Conservation (phyloP, 176 grass and related monocot genomes). For the Musa troglodytarum region DNA sequence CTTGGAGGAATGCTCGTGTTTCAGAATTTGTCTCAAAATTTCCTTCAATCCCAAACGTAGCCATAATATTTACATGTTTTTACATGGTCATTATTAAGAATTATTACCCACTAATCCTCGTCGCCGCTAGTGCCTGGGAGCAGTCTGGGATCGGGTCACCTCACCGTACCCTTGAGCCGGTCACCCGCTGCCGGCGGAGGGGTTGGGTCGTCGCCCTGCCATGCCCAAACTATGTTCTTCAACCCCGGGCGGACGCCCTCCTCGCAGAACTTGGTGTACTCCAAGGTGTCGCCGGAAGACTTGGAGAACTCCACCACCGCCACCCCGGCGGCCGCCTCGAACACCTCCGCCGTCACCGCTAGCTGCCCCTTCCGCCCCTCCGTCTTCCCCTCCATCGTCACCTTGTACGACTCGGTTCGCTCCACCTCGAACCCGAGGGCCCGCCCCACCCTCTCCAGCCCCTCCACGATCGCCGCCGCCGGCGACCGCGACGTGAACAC, state of each 20-base stretch:
- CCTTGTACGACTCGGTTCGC: neutral
- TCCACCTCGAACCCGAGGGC: constrained; percentile 40
- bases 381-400: constrained; percentile 26
- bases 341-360: constrained; percentile 24
- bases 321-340: constrained; percentile 6
- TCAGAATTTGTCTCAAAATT: too few species aligned
- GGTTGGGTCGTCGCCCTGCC: constrained; percentile 1
- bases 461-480: constrained; percentile 39
- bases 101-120: too few species aligned
- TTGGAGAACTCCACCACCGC: constrained; percentile 19
- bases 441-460: constrained; percentile 31
- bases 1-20: too few species aligned
- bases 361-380: constrained; percentile 44
- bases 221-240: constrained; percentile 4
- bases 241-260: constrained; percentile 5
- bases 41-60: too few species aligned
- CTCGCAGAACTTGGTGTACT: constrained; percentile 12
- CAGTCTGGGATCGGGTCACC: neutral
- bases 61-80: too few species aligned
- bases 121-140: too few species aligned
- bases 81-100: too few species aligned
- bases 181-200: neutral
- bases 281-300: constrained; percentile 2
- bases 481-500: constrained; percentile 68
- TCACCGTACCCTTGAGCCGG: neutral